Conservation (phyloP, 2,329 filamentous ascomycete species). For the Trichoderma simmonsii region DNA sequence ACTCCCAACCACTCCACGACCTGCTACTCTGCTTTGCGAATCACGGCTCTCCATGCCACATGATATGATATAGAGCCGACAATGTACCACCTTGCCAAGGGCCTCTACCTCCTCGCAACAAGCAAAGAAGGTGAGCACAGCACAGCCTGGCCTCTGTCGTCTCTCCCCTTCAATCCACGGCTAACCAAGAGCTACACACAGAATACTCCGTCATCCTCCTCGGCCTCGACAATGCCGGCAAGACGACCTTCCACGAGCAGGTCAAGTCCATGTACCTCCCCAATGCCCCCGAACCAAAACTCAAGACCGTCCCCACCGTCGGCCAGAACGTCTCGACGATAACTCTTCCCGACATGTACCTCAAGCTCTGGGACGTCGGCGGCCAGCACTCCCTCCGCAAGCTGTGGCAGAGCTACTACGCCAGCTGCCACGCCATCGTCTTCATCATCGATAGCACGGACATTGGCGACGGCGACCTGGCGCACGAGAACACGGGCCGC, state of each 20-base stretch:
- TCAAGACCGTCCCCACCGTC: slow-evolving; percentile 90
- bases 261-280: slow-evolving; percentile 84
- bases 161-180: background rate
- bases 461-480: slow-evolving; percentile 76
- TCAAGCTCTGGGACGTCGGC: slow-evolving; percentile 98
- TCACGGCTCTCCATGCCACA: background rate
- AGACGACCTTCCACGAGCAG: slow-evolving; percentile 96
- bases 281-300: slow-evolving; percentile 59
- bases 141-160: background rate
- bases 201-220: slow-evolving; percentile 97
- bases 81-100: slow-evolving; percentile 97
- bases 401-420: slow-evolving; percentile 95
- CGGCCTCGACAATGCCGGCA: slow-evolving; percentile 96
- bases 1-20: background rate
- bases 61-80: slow-evolving; percentile 14
- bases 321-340: slow-evolving; percentile 96
- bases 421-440: slow-evolving; percentile 90
- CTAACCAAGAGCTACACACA: slow-evolving; percentile 34
- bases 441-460: slow-evolving; percentile 97
- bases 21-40: background rate
- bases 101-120: slow-evolving; percentile 89
- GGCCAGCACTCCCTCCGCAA: slow-evolving; percentile 85
- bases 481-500: slow-evolving; percentile 51
- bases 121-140: slow-evolving; percentile 78
- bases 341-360: slow-evolving; percentile 86